A percentile compares a stretch with the other conserved stretches of the same genome.
Conservation (phyloP, 2,329 filamentous ascomycete genomes). For the Thelonectria blattea region DNA sequence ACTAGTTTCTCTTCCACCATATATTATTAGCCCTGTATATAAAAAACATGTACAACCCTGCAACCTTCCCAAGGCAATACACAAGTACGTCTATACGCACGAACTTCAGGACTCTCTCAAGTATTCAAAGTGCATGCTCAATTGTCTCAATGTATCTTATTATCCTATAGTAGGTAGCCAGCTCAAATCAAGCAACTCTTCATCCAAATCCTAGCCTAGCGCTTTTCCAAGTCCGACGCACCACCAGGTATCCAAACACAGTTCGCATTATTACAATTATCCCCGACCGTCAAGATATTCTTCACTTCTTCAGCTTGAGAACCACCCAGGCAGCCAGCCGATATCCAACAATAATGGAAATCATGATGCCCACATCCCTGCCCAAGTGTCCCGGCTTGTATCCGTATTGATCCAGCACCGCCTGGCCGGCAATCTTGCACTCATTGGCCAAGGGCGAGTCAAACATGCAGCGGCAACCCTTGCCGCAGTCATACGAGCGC, state of each 20-base stretch:
- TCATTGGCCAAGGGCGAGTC: conserved; percentile 56
- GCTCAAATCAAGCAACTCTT: no score
- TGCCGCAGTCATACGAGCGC: conserved; percentile 59
- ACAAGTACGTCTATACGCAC: no score
- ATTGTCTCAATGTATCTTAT: no score
- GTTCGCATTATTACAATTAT: background rate
- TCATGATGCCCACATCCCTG: conserved; percentile 78
- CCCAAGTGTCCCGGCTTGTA: conserved; percentile 73
- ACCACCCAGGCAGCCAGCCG: conserved; percentile 66
- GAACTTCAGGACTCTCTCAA: no score
- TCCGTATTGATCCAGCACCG: conserved; percentile 72
- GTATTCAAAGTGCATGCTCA: no score
- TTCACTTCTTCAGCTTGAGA: conserved; percentile 46
- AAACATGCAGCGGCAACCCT: conserved; percentile 73
- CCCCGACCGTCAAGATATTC: background rate
- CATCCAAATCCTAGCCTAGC: no score
- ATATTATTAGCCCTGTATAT: background rate
- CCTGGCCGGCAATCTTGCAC: conserved; percentile 74
- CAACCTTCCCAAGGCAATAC: no score
- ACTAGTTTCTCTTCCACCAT: background rate
- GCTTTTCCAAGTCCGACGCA: no score
- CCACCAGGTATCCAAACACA: no score
- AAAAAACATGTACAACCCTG: background rate
- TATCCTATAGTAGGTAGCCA: no score
- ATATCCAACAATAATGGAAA: conserved; percentile 72